phyloP scores from a whole-genome alignment of 73 alveolate genomes.

The Breviolum minutum region DNA sequence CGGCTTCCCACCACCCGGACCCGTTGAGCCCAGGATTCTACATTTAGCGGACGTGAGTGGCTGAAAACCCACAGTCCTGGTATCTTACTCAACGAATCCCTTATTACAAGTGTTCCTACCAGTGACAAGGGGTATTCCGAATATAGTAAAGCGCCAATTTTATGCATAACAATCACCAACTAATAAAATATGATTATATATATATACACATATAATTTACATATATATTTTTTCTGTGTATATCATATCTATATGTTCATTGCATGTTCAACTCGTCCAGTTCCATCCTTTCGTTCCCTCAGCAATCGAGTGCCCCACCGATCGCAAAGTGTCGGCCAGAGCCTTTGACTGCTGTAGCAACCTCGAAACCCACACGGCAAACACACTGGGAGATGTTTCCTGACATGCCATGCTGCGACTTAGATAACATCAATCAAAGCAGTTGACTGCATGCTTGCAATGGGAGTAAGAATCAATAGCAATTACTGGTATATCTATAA shows the following conservation, averaged over 20 bases:
- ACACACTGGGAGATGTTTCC: neutral
- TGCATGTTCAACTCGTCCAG: neutral
- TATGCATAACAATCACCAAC: neutral
- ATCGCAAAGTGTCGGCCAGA: constrained; percentile 76
- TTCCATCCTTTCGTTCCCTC: neutral
- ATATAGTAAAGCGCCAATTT: neutral
- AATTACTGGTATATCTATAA: neutral
- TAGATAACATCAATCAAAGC: neutral
- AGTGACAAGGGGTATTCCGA: neutral
- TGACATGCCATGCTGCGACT: neutral
- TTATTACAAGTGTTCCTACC: no score
- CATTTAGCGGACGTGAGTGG: neutral
- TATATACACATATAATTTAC: neutral
- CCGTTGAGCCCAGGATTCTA: neutral
- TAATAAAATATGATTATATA: neutral
- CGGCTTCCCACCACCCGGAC: constrained; percentile 13
- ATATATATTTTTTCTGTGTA: neutral
- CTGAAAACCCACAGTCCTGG: no score
- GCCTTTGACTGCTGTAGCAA: constrained; percentile 72
- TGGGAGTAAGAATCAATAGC: neutral
- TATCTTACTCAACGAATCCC: no score
- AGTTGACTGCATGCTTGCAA: neutral
- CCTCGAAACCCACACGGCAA: neutral
- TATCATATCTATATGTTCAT: neutral
- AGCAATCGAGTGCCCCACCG: neutral